Evolutionary conservation across 2,329 filamentous ascomycete species (phyloP).

Genomic region (Epichloe typhina): DNA sequence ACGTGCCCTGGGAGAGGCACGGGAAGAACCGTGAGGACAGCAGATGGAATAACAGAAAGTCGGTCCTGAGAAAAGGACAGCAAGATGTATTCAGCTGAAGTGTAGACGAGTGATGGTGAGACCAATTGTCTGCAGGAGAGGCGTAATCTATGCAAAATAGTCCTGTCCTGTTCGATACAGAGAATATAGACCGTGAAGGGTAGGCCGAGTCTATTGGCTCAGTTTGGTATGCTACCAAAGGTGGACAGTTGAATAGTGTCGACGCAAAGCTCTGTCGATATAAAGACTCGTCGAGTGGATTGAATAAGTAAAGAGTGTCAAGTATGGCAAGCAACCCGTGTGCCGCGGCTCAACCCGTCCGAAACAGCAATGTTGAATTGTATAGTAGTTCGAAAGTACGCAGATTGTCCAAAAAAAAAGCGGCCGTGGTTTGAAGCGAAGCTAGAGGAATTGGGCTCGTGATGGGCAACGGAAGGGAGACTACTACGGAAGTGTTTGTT

Average conservation of each 20-base stretch:
- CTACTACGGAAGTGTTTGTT: neutral
- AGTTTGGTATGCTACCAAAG: neutral
- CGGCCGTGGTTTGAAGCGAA: conserved; percentile 7
- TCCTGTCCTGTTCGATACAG: neutral
- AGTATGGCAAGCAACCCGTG: conserved; percentile 1
- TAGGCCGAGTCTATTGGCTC: neutral
- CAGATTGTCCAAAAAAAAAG: conserved; percentile 2
- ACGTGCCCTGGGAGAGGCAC: conserved; percentile 42
- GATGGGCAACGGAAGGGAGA: neutral
- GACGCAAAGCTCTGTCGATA: neutral
- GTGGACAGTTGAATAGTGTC: neutral
- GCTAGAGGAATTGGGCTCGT: neutral
- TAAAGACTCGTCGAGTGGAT: neutral
- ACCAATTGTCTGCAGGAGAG: neutral
- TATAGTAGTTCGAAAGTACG: conserved; percentile 1
- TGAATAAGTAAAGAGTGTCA: neutral
- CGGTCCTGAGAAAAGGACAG: neutral
- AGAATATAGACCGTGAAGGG: neutral
- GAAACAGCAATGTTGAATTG: conserved; percentile 1
- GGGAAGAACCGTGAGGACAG: conserved; percentile 9
- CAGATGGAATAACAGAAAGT: neutral
- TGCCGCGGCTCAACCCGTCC: conserved; percentile 4
- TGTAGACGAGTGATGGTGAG: neutral
- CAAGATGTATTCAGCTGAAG: neutral
- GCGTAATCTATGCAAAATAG: neutral